phyloP scores from a whole-genome alignment of 345 rosid genomes.

The Combretum micranthum region DNA sequence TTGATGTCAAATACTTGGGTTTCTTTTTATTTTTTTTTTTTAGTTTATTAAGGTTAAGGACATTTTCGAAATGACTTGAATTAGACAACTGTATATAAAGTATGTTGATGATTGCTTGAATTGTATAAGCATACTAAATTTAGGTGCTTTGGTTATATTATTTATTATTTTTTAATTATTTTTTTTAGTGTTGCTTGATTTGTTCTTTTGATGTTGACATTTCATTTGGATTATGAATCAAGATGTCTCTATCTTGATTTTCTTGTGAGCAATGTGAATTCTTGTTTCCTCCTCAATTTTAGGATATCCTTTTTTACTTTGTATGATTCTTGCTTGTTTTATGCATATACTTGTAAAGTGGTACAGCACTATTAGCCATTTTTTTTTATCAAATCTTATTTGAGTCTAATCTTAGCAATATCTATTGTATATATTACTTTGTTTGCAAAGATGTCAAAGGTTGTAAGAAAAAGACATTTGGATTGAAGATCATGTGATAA shows the following conservation, averaged over 20 bases:
- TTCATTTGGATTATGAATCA: slow-evolving; percentile 12
- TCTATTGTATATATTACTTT: too few relatives aligned
- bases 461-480: slow-evolving; percentile 7
- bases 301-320: too few relatives aligned
- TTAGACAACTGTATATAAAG: slow-evolving; percentile 2
- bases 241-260: slow-evolving; percentile 17
- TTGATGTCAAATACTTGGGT: too few relatives aligned
- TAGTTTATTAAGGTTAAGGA: background rate
- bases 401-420: too few relatives aligned
- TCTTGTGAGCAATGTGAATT: slow-evolving; percentile 10
- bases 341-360: too few relatives aligned
- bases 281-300: slow-evolving; percentile 23
- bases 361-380: too few relatives aligned
- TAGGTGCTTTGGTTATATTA: slow-evolving; percentile 4
- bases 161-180: slow-evolving; percentile 1
- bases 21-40: too few relatives aligned
- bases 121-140: slow-evolving; percentile 13
- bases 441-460: too few relatives aligned
- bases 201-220: background rate
- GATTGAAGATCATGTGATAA: slow-evolving; percentile 9
- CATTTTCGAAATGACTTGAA: background rate
- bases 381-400: too few relatives aligned
- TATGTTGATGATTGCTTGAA: slow-evolving; percentile 7
- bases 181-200: slow-evolving; percentile 7
- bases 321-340: too few relatives aligned